phyloP scores from a whole-genome alignment of 495 filamentous ascomycete species.

The Jackrogersella minutella region DNA sequence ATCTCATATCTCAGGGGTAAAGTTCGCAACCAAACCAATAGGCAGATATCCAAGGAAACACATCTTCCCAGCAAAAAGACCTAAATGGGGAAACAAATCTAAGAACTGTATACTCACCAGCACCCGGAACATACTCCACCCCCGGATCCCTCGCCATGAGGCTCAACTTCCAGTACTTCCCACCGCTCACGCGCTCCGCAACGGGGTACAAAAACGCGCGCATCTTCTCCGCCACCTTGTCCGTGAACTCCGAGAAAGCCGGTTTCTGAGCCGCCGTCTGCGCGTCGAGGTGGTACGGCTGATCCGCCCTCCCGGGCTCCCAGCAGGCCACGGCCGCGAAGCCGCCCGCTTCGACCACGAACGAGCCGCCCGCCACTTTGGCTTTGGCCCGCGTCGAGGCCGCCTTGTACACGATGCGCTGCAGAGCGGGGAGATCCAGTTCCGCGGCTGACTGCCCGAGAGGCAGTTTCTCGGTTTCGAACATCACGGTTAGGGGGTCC shows the following conservation, averaged over 20 bases:
- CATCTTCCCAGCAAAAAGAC: too few species aligned
- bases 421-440: neutral
- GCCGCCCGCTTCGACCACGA: constrained; percentile 12
- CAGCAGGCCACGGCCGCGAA: constrained; percentile 29
- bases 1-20: too few species aligned
- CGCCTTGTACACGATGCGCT: constrained; percentile 4
- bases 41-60: too few species aligned
- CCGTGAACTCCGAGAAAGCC: constrained; percentile 4
- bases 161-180: constrained; percentile 27
- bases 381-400: neutral
- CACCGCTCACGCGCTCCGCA: constrained; percentile 10
- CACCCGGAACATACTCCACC: constrained; percentile 26
- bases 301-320: constrained; percentile 4
- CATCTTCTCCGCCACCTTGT: neutral
- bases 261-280: neutral
- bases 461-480: constrained; percentile 15
- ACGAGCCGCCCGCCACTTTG: constrained; percentile 14
- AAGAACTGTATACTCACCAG: constrained; percentile 27
- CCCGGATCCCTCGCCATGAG: constrained; percentile 36
- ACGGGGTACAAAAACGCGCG: constrained; percentile 6
- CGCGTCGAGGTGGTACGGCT: neutral
- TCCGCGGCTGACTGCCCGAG: neutral
- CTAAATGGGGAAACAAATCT: too few species aligned
- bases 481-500: constrained; percentile 14
- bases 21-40: too few species aligned